Conservation (phyloP, 257 asterid species). For the Jacaranda copaia region DNA sequence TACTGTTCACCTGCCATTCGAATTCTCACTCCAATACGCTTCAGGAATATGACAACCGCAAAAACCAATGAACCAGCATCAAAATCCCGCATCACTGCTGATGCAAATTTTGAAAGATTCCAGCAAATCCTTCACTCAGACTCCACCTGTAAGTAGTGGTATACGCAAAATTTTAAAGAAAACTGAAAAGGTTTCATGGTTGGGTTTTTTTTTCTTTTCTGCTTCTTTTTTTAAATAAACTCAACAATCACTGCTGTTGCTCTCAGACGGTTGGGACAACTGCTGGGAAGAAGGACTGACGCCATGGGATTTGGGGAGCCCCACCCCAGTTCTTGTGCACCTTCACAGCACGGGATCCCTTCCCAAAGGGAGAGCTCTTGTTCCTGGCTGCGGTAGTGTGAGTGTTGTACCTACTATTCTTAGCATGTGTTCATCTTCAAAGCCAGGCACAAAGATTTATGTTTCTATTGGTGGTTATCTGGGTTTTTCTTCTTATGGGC, state of each 20-base stretch:
- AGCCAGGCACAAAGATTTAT: not conserved
- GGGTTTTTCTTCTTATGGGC: not conserved
- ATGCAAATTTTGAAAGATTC: constrained; percentile 42
- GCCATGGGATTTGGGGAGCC: constrained; percentile 92
- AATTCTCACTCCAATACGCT: constrained; percentile 19
- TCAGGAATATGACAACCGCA: constrained; percentile 36
- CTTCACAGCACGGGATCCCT: constrained; percentile 67
- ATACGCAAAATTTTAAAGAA: not conserved
- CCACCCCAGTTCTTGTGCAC: constrained; percentile 79
- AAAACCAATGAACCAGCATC: constrained; percentile 4
- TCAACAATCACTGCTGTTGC: not conserved
- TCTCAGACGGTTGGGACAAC: constrained; percentile 75
- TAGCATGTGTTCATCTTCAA: not conserved
- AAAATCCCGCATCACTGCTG: constrained; percentile 25
- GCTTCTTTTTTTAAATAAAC: not conserved
- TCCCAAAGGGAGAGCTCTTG: constrained; percentile 78
- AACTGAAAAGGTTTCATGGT: not conserved
- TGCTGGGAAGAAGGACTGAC: constrained; percentile 83
- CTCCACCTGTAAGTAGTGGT: constrained; percentile 48
- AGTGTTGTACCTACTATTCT: constrained; percentile 35
- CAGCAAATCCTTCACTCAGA: constrained; percentile 57
- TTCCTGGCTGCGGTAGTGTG: constrained; percentile 95
- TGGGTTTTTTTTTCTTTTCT: not conserved
- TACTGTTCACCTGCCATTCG: constrained; percentile 21
- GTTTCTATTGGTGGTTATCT: not conserved